phyloP scores from a whole-genome alignment of 2,329 filamentous ascomycete genomes.

The Neophaeococcomyces aloes region DNA sequence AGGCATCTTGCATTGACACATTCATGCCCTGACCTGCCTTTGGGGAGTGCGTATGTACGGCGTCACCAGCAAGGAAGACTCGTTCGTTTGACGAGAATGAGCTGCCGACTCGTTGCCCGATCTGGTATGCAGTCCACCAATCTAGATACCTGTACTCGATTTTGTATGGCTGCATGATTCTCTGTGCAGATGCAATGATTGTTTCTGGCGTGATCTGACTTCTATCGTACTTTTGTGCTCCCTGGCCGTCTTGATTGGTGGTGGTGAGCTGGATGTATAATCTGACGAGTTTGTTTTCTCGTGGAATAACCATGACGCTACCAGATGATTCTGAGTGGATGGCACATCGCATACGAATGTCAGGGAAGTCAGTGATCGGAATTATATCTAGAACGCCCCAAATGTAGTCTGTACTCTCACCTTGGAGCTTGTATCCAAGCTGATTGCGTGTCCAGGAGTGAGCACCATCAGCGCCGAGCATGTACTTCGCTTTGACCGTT shows the following conservation, averaged over 20 bases:
- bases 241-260: constrained; percentile 29
- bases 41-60: constrained; percentile 45
- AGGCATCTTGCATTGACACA: constrained; percentile 57
- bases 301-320: constrained; percentile 54
- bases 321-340: constrained; percentile 48
- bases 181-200: constrained; percentile 53
- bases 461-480: constrained; percentile 59
- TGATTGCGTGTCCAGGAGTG: constrained; percentile 54
- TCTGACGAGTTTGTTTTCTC: constrained; percentile 53
- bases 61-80: constrained; percentile 62
- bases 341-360: constrained; percentile 49
- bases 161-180: constrained; percentile 57
- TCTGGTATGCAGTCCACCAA: constrained; percentile 60
- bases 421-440: constrained; percentile 46
- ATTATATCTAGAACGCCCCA: constrained; percentile 44
- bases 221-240: constrained; percentile 43
- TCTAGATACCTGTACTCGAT: constrained; percentile 54
- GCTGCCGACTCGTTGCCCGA: constrained; percentile 54
- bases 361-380: constrained; percentile 48
- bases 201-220: constrained; percentile 53
- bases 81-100: constrained; percentile 47
- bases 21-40: constrained; percentile 66
- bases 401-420: constrained; percentile 38
- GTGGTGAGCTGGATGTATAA: constrained; percentile 27
- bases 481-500: constrained; percentile 27